Conservation (phyloP, 2,329 filamentous ascomycete genomes). For the Exophiala calicioides region DNA sequence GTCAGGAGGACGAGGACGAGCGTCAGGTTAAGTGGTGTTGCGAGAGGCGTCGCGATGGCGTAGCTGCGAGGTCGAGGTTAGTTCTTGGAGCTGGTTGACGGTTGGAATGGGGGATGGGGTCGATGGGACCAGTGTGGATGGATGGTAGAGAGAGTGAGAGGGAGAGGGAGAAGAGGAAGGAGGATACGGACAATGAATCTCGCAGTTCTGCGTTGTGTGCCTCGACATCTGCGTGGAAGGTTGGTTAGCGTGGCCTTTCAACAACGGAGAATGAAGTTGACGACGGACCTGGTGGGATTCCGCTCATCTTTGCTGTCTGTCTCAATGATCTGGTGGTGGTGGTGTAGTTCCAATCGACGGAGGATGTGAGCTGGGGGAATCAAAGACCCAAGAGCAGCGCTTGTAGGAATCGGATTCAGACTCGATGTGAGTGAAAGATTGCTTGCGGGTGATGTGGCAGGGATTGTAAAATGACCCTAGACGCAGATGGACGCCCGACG, state of each 20-base stretch:
- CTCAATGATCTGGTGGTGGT: too few species aligned
- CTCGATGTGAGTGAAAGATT: too few species aligned
- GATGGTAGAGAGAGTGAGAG: too few species aligned
- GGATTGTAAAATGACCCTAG: too few species aligned
- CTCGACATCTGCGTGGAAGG: slow-evolving; percentile 17
- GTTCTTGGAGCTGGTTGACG: background rate
- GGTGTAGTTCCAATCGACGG: too few species aligned
- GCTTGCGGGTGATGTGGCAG: too few species aligned
- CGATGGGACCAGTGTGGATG: too few species aligned
- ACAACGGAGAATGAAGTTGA: background rate
- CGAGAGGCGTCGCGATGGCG: slow-evolving; percentile 20
- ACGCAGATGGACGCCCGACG: too few species aligned
- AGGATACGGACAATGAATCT: slow-evolving; percentile 15
- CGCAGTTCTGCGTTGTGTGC: slow-evolving; percentile 15
- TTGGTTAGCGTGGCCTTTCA: background rate
- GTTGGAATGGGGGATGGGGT: background rate
- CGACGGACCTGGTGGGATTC: slow-evolving; percentile 11
- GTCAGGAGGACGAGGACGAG: slow-evolving; percentile 60
- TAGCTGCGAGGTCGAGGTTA: slow-evolving; percentile 11
- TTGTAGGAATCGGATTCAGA: too few species aligned
- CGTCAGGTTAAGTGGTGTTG: slow-evolving; percentile 54
- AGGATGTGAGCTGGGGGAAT: too few species aligned
- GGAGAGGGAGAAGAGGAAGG: too few species aligned
- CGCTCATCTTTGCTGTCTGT: slow-evolving; percentile 4
- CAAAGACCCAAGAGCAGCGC: too few species aligned